Conservation (phyloP, 2,329 filamentous ascomycete species). For the Pseudocercospora eumusae region DNA sequence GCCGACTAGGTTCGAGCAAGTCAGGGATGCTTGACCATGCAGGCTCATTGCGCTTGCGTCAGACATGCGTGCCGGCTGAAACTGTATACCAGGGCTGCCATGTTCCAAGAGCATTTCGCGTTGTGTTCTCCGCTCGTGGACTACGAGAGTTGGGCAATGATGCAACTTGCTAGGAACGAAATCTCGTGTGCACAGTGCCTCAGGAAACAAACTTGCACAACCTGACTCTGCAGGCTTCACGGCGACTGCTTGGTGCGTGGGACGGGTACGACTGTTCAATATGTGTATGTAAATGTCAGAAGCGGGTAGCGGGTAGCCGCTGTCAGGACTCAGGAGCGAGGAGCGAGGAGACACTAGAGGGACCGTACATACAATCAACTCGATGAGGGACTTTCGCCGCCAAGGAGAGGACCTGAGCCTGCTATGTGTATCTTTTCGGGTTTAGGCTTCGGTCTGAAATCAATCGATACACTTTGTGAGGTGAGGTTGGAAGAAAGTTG, state of each 20-base stretch:
- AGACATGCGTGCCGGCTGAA: not conserved
- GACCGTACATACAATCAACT: too few relatives aligned
- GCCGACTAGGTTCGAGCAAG: not conserved
- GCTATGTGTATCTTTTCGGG: not conserved
- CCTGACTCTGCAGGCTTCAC: not conserved
- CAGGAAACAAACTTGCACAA: not conserved
- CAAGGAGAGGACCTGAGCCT: not conserved
- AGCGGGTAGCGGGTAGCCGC: not conserved
- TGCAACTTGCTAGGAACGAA: not conserved
- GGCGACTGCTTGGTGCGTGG: not conserved
- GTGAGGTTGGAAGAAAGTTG: not conserved
- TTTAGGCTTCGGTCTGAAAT: not conserved
- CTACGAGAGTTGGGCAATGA: not conserved
- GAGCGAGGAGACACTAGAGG: not conserved
- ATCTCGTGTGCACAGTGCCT: not conserved
- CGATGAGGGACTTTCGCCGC: not conserved
- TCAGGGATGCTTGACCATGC: not conserved
- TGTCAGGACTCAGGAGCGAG: not conserved
- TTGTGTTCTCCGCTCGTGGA: not conserved
- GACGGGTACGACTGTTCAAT: not conserved
- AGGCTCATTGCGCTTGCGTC: conserved; percentile 5
- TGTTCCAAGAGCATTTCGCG: not conserved
- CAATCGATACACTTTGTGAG: not conserved
- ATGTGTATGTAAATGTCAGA: not conserved
- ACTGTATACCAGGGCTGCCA: not conserved